phyloP scores from a whole-genome alignment of 2,329 filamentous ascomycete genomes.

The Phoma sp. region DNA sequence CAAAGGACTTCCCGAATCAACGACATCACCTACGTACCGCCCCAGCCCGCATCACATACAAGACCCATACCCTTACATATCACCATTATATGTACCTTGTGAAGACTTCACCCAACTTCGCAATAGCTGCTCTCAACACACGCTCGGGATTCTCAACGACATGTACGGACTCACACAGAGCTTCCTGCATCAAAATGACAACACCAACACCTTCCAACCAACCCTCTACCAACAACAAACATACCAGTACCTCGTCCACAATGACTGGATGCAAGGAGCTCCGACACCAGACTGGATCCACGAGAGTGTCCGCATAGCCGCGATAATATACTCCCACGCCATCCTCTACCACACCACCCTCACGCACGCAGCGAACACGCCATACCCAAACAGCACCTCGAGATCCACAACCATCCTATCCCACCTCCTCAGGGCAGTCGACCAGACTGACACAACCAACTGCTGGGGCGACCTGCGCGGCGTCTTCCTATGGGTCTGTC shows the following conservation, averaged over 20 bases:
- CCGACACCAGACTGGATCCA: slow-evolving; percentile 39
- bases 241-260: slow-evolving; percentile 28
- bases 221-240: slow-evolving; percentile 18
- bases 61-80: slow-evolving; percentile 9
- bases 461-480: slow-evolving; percentile 40
- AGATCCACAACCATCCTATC: slow-evolving; percentile 13
- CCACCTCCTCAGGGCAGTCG: slow-evolving; percentile 33
- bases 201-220: not conserved
- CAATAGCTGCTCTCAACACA: slow-evolving; percentile 27
- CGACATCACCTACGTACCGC: not conserved
- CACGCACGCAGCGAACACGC: slow-evolving; percentile 26
- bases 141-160: slow-evolving; percentile 34
- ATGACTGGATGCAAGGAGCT: slow-evolving; percentile 22
- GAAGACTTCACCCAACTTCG: slow-evolving; percentile 26
- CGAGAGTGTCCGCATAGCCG: slow-evolving; percentile 42
- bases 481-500: slow-evolving; percentile 42
- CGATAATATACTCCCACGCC: slow-evolving; percentile 41
- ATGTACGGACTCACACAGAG: slow-evolving; percentile 35
- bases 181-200: slow-evolving; percentile 17
- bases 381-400: not conserved
- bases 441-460: slow-evolving; percentile 28
- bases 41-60: not conserved
- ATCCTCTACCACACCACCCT: slow-evolving; percentile 38
- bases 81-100: slow-evolving; percentile 32
- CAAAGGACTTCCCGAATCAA: not conserved